phyloP scores from a whole-genome alignment of 768 basidiomycete species.

The Pleurotus ostreatus region DNA sequence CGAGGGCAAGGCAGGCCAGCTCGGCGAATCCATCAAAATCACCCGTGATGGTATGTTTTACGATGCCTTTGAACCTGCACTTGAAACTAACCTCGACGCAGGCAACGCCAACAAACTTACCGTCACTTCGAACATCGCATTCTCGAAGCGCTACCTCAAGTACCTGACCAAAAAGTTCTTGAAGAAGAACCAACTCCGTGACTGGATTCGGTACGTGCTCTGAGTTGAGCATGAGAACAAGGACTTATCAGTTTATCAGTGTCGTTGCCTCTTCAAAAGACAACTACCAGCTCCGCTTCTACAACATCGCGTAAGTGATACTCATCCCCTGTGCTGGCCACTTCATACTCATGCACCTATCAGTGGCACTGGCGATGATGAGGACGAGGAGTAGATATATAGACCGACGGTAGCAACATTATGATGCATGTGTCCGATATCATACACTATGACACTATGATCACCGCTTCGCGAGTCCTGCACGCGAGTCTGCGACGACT shows the following conservation, averaged over 20 bases:
- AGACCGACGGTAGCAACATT: background rate
- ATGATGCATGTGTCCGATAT: background rate
- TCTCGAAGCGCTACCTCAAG: slow-evolving; percentile 97
- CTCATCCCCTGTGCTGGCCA: background rate
- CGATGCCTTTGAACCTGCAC: background rate
- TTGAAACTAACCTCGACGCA: slow-evolving; percentile 20
- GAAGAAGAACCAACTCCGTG: slow-evolving; percentile 94
- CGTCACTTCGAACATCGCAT: slow-evolving; percentile 80
- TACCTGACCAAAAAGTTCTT: slow-evolving; percentile 99
- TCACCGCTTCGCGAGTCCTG: too few species aligned
- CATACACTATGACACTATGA: background rate
- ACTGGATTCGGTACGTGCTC: slow-evolving; percentile 82
- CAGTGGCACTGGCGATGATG: slow-evolving; percentile 32
- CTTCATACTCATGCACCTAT: slow-evolving; percentile 10
- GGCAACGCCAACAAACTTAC: slow-evolving; percentile 74
- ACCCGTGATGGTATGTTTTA: slow-evolving; percentile 69
- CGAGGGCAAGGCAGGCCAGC: slow-evolving; percentile 86
- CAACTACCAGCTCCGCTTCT: slow-evolving; percentile 92
- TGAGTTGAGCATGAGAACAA: background rate
- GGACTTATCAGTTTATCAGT: slow-evolving; percentile 25
- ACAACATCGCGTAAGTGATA: slow-evolving; percentile 77
- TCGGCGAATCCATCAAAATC: slow-evolving; percentile 87
- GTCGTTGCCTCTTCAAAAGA: slow-evolving; percentile 95
- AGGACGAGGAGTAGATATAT: slow-evolving; percentile 24
- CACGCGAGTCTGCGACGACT: too few species aligned